Percentiles rank a stretch among this genome's conserved stretches.
phyloP scores from a whole-genome alignment of 176 grass and related monocot species.

The Avena insularis region DNA sequence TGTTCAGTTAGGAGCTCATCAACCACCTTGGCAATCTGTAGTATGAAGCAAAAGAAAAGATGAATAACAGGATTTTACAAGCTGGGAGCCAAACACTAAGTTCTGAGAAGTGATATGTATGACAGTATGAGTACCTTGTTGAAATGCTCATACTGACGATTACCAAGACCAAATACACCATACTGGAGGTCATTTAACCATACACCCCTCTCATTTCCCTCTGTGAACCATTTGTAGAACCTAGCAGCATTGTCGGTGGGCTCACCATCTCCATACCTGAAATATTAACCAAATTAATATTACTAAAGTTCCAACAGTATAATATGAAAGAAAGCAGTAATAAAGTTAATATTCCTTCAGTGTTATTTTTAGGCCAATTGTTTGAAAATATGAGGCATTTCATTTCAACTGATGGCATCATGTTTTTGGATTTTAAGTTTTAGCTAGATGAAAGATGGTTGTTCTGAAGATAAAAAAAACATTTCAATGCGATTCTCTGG shows the following conservation, averaged over 20 bases:
- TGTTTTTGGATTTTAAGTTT: background rate
- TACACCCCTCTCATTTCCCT: constrained; percentile 74
- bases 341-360: background rate
- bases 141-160: constrained; percentile 93
- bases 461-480: background rate
- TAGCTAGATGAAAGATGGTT: background rate
- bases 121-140: constrained; percentile 66
- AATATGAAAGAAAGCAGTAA: background rate
- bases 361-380: background rate
- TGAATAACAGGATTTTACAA: constrained; percentile 24
- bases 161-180: constrained; percentile 91
- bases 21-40: constrained; percentile 78
- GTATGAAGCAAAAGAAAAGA: constrained; percentile 21
- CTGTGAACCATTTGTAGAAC: constrained; percentile 96
- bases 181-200: constrained; percentile 69
- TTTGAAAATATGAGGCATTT: background rate
- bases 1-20: constrained; percentile 78
- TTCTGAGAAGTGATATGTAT: background rate
- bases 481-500: background rate
- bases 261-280: constrained; percentile 93
- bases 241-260: constrained; percentile 92
- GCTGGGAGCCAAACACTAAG: background rate
- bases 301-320: background rate
- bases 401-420: background rate
- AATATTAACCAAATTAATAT: constrained; percentile 21